A percentile compares a stretch with the other conserved stretches of the same genome.
Conservation (phyloP, 768 basidiomycete species). For the Lyophyllum decastes region DNA sequence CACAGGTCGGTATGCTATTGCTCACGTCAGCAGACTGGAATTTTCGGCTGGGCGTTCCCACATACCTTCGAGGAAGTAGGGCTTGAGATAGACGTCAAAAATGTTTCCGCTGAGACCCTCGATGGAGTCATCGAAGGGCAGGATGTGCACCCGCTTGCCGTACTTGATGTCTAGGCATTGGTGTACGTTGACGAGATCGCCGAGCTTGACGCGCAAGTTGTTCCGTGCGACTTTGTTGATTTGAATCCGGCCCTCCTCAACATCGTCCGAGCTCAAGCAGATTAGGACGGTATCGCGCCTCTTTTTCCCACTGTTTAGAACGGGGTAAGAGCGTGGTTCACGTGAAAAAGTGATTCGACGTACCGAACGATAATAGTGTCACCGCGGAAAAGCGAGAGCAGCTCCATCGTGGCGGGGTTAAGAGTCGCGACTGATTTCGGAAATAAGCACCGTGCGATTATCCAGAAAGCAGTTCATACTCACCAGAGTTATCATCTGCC, state of each 20-base stretch:
- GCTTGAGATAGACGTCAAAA: slow-evolving; percentile 98
- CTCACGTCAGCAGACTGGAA: neutral
- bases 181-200: slow-evolving; percentile 94
- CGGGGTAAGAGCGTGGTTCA: slow-evolving; percentile 1
- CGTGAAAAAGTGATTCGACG: slow-evolving; percentile 12
- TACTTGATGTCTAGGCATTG: slow-evolving; percentile 98
- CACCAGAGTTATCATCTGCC: slow-evolving; percentile 95
- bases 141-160: slow-evolving; percentile 94
- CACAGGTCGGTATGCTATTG: slow-evolving; percentile 84
- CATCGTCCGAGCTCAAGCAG: slow-evolving; percentile 92
- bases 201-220: slow-evolving; percentile 96
- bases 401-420: slow-evolving; percentile 94
- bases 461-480: slow-evolving; percentile 18
- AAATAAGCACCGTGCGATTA: neutral
- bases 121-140: slow-evolving; percentile 97
- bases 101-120: slow-evolving; percentile 98
- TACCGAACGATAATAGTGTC: slow-evolving; percentile 95
- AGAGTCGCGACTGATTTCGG: slow-evolving; percentile 16
- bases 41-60: neutral
- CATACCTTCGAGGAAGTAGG: slow-evolving; percentile 95
- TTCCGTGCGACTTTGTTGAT: slow-evolving; percentile 99
- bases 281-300: slow-evolving; percentile 97
- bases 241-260: slow-evolving; percentile 97
- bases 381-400: slow-evolving; percentile 89
- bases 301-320: slow-evolving; percentile 81